These are phyloP conservation scores for Lactifluus subvellereus DNA, from an alignment of 768 basidiomycete species.

Conservation along the genomic window DNA sequence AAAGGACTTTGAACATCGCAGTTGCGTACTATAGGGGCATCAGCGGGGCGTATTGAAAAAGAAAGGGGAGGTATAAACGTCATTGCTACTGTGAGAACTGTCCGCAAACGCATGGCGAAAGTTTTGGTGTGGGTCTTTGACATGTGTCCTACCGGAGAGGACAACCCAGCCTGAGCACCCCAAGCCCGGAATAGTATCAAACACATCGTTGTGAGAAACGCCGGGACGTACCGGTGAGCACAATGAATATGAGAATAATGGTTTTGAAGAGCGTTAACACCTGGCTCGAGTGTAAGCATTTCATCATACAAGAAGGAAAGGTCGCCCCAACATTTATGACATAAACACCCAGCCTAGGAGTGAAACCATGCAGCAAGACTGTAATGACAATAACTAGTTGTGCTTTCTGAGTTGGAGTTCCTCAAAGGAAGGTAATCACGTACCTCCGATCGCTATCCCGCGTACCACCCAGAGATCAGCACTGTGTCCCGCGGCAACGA, in stretches of 20 bases:
- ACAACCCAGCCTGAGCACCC: slow-evolving; percentile 46
- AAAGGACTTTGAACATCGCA: slow-evolving; percentile 53
- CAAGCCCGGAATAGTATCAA: not conserved
- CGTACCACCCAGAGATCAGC: slow-evolving; percentile 46
- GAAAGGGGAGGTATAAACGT: slow-evolving; percentile 28
- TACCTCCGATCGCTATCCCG: slow-evolving; percentile 54
- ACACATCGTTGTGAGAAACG: not conserved
- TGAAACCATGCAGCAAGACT: slow-evolving; percentile 47
- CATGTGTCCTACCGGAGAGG: slow-evolving; percentile 49
- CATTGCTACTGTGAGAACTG: slow-evolving; percentile 47
- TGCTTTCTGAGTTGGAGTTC: not conserved
- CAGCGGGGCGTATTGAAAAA: not conserved
- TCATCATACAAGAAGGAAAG: not conserved
- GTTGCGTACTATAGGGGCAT: slow-evolving; percentile 46
- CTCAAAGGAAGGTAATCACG: not conserved
- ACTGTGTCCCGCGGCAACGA: slow-evolving; percentile 39
- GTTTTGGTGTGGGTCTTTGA: slow-evolving; percentile 52
- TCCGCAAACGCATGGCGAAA: slow-evolving; percentile 55
- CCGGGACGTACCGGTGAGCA: slow-evolving; percentile 38
- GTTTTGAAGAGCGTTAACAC: slow-evolving; percentile 50
- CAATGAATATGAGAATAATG: slow-evolving; percentile 47
- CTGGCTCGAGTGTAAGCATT: slow-evolving; percentile 29
- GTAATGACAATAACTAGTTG: slow-evolving; percentile 44
- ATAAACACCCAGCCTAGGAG: slow-evolving; percentile 43
- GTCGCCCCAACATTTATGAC: slow-evolving; percentile 44